Evolutionary conservation across 331 rosid species (phyloP).

Genomic region (Quercus tomentella): DNA sequence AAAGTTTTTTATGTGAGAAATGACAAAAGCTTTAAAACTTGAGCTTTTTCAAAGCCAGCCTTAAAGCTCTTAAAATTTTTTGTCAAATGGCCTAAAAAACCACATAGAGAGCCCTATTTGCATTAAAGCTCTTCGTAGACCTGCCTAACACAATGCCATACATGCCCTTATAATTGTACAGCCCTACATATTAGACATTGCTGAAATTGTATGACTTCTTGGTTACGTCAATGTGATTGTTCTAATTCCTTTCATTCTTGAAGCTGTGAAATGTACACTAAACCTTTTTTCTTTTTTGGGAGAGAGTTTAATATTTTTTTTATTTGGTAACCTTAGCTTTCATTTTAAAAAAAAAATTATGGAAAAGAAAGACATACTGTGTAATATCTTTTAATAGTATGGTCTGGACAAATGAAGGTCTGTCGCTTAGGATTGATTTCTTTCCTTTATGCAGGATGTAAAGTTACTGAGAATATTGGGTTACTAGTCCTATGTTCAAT

Average conservation of each 20-base stretch:
- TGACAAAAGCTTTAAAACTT: too few species aligned
- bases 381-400: neutral
- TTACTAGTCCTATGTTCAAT: neutral
- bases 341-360: too few species aligned
- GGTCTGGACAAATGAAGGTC: neutral
- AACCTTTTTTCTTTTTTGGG: neutral
- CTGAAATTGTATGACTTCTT: neutral
- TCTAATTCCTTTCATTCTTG: neutral
- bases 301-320: neutral
- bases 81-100: too few species aligned
- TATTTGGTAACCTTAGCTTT: neutral
- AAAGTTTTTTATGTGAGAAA: too few species aligned
- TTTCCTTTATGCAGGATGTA: neutral
- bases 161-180: neutral
- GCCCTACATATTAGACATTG: neutral
- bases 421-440: neutral
- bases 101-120: too few species aligned
- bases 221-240: too few species aligned
- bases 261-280: neutral
- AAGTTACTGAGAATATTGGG: neutral
- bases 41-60: too few species aligned
- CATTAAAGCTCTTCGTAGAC: too few species aligned
- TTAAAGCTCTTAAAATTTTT: too few species aligned
- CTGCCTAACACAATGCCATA: too few species aligned
- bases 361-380: neutral